Evolutionary conservation across 805 yeast genomes (phyloP).

Genomic region (Maudiozyma bulderi): DNA sequence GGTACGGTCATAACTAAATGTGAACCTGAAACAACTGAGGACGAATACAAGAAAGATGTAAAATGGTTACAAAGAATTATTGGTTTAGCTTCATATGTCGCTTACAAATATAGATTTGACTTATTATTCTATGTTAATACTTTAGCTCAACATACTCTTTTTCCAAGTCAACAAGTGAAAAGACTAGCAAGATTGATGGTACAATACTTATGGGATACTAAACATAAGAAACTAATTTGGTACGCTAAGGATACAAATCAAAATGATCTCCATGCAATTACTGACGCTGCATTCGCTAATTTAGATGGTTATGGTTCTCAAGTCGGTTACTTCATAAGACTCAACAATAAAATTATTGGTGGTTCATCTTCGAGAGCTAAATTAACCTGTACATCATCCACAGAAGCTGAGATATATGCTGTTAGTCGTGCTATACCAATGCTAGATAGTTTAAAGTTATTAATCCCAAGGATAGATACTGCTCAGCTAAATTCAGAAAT

Average conservation of each 20-base stretch:
- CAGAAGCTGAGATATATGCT: neutral
- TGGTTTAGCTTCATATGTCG: slow-evolving; percentile 9
- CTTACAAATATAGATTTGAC: slow-evolving; percentile 7
- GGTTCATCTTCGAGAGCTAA: neutral
- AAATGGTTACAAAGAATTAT: slow-evolving; percentile 7
- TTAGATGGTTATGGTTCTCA: neutral
- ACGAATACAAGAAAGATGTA: slow-evolving; percentile 5
- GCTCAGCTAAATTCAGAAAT: neutral
- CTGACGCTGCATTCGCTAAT: neutral
- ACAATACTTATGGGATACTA: slow-evolving; percentile 5
- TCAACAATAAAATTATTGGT: neutral
- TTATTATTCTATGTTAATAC: neutral
- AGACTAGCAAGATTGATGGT: neutral
- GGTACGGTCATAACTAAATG: slow-evolving; percentile 2
- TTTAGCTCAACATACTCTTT: slow-evolving; percentile 3
- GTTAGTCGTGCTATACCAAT: neutral
- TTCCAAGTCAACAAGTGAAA: slow-evolving; percentile 4
- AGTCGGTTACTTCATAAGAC: neutral
- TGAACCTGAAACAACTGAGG: neutral
- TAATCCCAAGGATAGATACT: neutral
- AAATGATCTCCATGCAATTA: neutral
- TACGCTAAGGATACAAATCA: neutral
- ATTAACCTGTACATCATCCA: neutral
- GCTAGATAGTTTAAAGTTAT: neutral
- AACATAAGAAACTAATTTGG: slow-evolving; percentile 4